Percentiles rank a stretch among this genome's conserved stretches.
These are phyloP conservation scores for Brasilioporus rufonigricans DNA, from an alignment of 768 basidiomycete genomes.

Conservation along the genomic window DNA sequence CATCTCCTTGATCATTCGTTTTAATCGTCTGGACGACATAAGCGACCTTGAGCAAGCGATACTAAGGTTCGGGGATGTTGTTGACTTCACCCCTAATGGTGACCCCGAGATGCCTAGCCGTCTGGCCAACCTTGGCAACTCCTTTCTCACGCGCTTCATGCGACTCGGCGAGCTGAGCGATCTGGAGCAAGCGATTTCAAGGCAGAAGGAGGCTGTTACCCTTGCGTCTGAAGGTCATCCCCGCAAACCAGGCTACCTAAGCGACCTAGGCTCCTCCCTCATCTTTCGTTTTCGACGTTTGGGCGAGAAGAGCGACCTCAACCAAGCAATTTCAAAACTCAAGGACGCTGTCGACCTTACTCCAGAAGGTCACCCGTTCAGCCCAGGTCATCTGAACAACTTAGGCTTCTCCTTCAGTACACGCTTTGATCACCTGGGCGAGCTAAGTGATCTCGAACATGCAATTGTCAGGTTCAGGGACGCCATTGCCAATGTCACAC, in stretches of 20 bases:
- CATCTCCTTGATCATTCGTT: too few species aligned
- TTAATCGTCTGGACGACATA: too few species aligned
- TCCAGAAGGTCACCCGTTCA: neutral
- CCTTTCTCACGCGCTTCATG: neutral
- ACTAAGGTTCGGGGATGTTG: too few species aligned
- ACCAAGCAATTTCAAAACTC: neutral
- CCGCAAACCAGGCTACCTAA: neutral
- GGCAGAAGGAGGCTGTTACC: neutral
- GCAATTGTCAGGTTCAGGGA: neutral
- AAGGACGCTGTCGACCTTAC: neutral
- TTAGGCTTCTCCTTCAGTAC: neutral
- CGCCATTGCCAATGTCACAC: neutral
- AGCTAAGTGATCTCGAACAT: neutral
- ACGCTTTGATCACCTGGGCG: neutral
- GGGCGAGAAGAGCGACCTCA: neutral
- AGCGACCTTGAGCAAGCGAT: too few species aligned
- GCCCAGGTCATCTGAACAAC: neutral
- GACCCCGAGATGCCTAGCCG: neutral
- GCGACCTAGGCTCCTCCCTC: neutral
- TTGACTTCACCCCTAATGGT: neutral
- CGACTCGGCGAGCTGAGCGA: neutral
- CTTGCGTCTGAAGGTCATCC: neutral
- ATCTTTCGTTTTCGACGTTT: neutral
- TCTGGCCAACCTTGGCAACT: neutral
- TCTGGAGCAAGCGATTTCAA: neutral